Evolutionary conservation across 2,329 filamentous ascomycete genomes (phyloP).

Genomic region (Harringtonia lauricola): DNA sequence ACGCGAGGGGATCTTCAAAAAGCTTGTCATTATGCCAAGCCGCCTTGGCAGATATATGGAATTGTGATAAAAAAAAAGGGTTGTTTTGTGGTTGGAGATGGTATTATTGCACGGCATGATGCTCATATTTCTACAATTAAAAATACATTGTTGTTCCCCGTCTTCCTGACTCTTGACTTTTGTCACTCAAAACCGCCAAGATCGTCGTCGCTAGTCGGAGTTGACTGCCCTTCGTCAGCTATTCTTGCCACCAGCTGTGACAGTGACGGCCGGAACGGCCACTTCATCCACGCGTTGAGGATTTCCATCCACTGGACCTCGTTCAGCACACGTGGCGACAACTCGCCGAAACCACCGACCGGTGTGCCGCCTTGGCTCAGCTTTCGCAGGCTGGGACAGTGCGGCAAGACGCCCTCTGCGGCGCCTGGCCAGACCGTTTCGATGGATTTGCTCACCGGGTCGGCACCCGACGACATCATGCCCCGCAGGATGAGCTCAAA

Average conservation of each 20-base stretch:
- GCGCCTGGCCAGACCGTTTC: slow-evolving; percentile 49
- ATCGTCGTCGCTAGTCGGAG: slow-evolving; percentile 11
- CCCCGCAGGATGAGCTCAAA: slow-evolving; percentile 39
- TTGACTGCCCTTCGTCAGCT: slow-evolving; percentile 17
- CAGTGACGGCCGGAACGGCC: slow-evolving; percentile 50
- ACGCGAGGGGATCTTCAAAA: too few relatives aligned
- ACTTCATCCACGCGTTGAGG: slow-evolving; percentile 48
- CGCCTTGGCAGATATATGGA: too few relatives aligned
- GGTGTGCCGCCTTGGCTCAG: slow-evolving; percentile 32
- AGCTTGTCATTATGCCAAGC: too few relatives aligned
- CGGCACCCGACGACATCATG: slow-evolving; percentile 23
- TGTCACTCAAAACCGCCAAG: slow-evolving; percentile 2
- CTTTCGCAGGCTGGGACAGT: slow-evolving; percentile 39
- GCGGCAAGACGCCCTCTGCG: slow-evolving; percentile 35
- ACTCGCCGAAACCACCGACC: slow-evolving; percentile 23
- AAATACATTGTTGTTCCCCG: too few relatives aligned
- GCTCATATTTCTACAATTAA: too few relatives aligned
- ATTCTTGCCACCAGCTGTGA: slow-evolving; percentile 33
- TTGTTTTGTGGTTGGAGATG: too few relatives aligned
- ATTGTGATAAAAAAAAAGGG: too few relatives aligned
- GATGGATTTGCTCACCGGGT: slow-evolving; percentile 31
- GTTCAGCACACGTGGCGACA: slow-evolving; percentile 39
- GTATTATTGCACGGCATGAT: too few relatives aligned
- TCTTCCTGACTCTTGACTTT: too few relatives aligned
- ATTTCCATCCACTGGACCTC: slow-evolving; percentile 46